Percentiles rank a stretch among this genome's conserved stretches.
phyloP scores from a whole-genome alignment of 2,329 filamentous ascomycete species.

The Ophiobolus disseminans region DNA sequence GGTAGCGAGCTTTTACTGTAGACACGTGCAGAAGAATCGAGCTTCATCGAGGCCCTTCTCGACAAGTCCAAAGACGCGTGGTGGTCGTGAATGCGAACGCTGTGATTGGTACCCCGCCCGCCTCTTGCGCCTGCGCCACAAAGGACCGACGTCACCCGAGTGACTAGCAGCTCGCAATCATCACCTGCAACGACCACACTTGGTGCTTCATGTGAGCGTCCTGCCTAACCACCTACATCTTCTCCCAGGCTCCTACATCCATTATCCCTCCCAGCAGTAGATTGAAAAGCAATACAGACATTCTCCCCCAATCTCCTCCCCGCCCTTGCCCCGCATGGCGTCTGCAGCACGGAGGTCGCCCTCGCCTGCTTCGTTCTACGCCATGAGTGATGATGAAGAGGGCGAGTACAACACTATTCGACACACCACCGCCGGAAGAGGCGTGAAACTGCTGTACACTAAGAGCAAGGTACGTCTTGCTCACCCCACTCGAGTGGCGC shows the following conservation, averaged over 20 bases:
- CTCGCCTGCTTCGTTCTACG: constrained; percentile 86
- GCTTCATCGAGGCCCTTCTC: neutral
- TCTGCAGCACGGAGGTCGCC: constrained; percentile 44
- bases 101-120: constrained; percentile 1
- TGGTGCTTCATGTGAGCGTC: constrained; percentile 12
- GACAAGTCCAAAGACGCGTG: neutral
- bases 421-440: constrained; percentile 75
- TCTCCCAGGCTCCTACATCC: constrained; percentile 1
- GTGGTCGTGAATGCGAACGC: neutral
- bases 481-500: constrained; percentile 20
- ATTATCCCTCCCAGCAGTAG: neutral
- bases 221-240: neutral
- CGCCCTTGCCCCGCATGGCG: constrained; percentile 39
- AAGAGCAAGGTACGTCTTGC: constrained; percentile 82
- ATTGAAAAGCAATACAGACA: neutral
- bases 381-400: constrained; percentile 95
- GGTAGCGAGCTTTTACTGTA: neutral
- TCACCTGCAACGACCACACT: constrained; percentile 20
- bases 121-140: constrained; percentile 10
- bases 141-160: constrained; percentile 12
- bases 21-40: neutral
- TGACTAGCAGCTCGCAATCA: constrained; percentile 17
- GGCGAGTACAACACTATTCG: constrained; percentile 94
- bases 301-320: neutral
- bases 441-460: constrained; percentile 91